phyloP scores from a whole-genome alignment of 2,329 filamentous ascomycete species.

The Alternaria consortialis region DNA sequence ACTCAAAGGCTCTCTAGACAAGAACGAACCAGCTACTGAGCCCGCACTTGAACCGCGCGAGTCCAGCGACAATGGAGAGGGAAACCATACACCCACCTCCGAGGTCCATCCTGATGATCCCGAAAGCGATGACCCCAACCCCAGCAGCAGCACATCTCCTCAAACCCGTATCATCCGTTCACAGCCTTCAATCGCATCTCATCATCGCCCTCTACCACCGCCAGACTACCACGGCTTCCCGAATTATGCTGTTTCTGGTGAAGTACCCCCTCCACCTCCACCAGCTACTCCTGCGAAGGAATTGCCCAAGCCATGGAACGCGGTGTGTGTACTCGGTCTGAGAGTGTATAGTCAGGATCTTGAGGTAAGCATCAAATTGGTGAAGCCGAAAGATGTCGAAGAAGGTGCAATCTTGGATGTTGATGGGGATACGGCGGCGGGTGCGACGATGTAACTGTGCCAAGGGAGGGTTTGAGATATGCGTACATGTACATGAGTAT shows the following conservation, averaged over 20 bases:
- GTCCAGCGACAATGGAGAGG: background rate
- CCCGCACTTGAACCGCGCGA: background rate
- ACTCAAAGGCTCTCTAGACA: background rate
- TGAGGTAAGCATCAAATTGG: conserved; percentile 43
- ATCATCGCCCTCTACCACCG: background rate
- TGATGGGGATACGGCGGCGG: conserved; percentile 42
- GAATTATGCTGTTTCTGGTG: background rate
- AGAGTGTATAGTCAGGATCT: conserved; percentile 57
- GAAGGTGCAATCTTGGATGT: conserved; percentile 44
- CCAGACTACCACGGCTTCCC: background rate
- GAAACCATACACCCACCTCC: background rate
- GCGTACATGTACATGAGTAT: background rate
- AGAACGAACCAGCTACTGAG: conserved; percentile 1
- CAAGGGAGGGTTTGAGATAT: background rate
- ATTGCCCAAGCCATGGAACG: conserved; percentile 63
- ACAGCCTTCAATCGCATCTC: background rate
- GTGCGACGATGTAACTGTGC: conserved; percentile 43
- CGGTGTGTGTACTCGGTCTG: conserved; percentile 66
- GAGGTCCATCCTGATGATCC: background rate
- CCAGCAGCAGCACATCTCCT: background rate
- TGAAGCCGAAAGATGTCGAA: conserved; percentile 41
- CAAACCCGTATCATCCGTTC: background rate
- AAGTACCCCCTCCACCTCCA: background rate
- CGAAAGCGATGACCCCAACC: background rate
- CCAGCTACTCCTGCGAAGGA: conserved; percentile 13